These are phyloP conservation scores for Eucalyptus victrix DNA, from an alignment of 345 rosid species.

Conservation along the genomic window DNA sequence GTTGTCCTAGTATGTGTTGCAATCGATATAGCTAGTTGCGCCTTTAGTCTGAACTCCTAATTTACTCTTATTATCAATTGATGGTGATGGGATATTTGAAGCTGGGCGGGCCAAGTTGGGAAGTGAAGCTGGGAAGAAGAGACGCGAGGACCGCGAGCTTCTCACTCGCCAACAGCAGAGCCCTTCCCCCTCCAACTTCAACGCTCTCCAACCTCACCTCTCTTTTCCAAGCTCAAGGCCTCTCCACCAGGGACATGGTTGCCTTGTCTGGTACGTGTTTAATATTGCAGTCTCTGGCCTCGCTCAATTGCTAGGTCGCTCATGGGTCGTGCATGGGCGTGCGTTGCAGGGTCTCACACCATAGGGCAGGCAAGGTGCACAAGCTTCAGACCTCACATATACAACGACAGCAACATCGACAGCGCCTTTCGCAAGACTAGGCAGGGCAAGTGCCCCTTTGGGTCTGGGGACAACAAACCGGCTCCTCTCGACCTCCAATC, in stretches of 20 bases:
- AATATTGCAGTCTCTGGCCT: background rate
- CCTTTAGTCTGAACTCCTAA: background rate
- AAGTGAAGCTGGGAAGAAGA: constrained; percentile 83
- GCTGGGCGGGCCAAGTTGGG: constrained; percentile 83
- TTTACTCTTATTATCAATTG: background rate
- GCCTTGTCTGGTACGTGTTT: constrained; percentile 53
- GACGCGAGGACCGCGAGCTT: constrained; percentile 72
- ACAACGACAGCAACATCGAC: constrained; percentile 33
- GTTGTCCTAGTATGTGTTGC: constrained; percentile 10
- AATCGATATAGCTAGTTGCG: background rate
- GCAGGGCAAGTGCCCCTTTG: constrained; percentile 18
- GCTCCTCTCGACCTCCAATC: constrained; percentile 38
- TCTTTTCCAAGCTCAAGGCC: constrained; percentile 49
- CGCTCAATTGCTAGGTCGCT: background rate
- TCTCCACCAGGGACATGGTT: constrained; percentile 63
- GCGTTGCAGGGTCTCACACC: constrained; percentile 15
- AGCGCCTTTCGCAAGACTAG: constrained; percentile 21
- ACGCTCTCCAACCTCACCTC: constrained; percentile 49
- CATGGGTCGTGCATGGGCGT: background rate
- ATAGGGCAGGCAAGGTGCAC: constrained; percentile 40
- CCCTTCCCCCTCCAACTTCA: constrained; percentile 52
- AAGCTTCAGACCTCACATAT: constrained; percentile 20
- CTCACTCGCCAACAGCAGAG: constrained; percentile 50
- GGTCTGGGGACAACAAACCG: constrained; percentile 4
- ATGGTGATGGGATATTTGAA: background rate